Evolutionary conservation across 108 stramenopile species (phyloP).

Genomic region (Nitzschia inconspicua): DNA sequence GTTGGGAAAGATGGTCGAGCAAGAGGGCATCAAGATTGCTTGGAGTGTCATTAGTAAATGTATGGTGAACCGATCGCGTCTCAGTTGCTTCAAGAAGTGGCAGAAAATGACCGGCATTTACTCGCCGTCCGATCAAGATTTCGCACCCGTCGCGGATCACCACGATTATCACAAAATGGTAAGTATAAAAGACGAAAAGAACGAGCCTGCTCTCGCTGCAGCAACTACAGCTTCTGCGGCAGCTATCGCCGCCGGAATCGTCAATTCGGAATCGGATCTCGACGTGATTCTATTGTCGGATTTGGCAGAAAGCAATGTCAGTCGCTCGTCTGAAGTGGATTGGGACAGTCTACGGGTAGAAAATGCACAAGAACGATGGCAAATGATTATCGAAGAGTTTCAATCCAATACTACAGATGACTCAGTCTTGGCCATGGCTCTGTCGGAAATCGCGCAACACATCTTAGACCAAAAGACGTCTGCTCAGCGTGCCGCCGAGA

Average conservation of each 20-base stretch:
- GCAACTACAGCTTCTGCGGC: slow-evolving; percentile 8
- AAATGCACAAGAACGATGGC: slow-evolving; percentile 40
- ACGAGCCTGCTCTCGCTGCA: not conserved
- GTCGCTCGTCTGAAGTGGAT: slow-evolving; percentile 18
- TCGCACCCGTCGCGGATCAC: slow-evolving; percentile 12
- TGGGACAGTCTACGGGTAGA: slow-evolving; percentile 25
- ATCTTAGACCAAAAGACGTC: slow-evolving; percentile 30
- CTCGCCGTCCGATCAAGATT: slow-evolving; percentile 26
- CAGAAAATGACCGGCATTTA: slow-evolving; percentile 22
- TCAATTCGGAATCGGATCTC: not conserved
- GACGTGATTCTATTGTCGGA: slow-evolving; percentile 28
- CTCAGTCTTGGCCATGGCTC: slow-evolving; percentile 9
- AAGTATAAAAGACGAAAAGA: not conserved
- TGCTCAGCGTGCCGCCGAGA: slow-evolving; percentile 51
- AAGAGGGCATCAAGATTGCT: slow-evolving; percentile 48
- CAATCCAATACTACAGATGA: slow-evolving; percentile 24
- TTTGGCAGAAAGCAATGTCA: not conserved
- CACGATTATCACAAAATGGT: not conserved
- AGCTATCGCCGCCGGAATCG: not conserved
- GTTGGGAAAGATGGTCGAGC: slow-evolving; percentile 47
- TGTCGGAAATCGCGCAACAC: slow-evolving; percentile 31
- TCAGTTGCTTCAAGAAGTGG: slow-evolving; percentile 66
- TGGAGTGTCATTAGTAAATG: slow-evolving; percentile 64
- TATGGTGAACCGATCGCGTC: slow-evolving; percentile 68
- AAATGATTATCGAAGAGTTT: slow-evolving; percentile 44